Percentiles rank a stretch among this genome's conserved stretches.
Conservation (phyloP, 352 stramenopile genomes). For the Plasmopara halstedii region DNA sequence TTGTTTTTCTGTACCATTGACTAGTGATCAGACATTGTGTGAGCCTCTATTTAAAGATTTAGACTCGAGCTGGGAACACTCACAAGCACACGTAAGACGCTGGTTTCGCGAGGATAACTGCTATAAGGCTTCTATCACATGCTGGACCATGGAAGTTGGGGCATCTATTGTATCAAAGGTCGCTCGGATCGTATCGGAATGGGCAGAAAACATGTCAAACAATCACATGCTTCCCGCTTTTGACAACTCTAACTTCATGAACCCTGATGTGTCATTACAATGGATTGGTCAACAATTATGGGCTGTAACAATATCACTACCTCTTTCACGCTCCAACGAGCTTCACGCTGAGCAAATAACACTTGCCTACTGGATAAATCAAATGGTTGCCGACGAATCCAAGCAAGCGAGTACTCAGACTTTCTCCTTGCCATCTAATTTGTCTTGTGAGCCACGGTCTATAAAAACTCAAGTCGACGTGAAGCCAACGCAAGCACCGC, state of each 20-base stretch:
- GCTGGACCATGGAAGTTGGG: slow-evolving; percentile 64
- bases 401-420: slow-evolving; percentile 12
- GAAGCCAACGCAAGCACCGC: not conserved
- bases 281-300: slow-evolving; percentile 69
- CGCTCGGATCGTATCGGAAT: slow-evolving; percentile 35
- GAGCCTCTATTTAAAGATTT: not conserved
- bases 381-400: slow-evolving; percentile 38
- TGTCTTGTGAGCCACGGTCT: not conserved
- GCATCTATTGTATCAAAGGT: slow-evolving; percentile 55
- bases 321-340: slow-evolving; percentile 46
- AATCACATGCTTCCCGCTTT: not conserved
- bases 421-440: not conserved
- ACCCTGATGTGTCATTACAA: slow-evolving; percentile 68
- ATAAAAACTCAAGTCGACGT: not conserved
- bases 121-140: slow-evolving; percentile 67
- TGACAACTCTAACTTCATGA: slow-evolving; percentile 19
- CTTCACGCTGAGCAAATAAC: slow-evolving; percentile 58
- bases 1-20: not conserved
- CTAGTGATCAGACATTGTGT: slow-evolving; percentile 1
- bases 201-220: slow-evolving; percentile 7
- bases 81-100: slow-evolving; percentile 46
- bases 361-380: slow-evolving; percentile 53
- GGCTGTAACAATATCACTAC: slow-evolving; percentile 58
- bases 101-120: slow-evolving; percentile 70
- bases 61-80: slow-evolving; percentile 22